These are phyloP conservation scores for Nigrospora sphaerica DNA, from an alignment of 2,329 filamentous ascomycete species.

Conservation along the genomic window DNA sequence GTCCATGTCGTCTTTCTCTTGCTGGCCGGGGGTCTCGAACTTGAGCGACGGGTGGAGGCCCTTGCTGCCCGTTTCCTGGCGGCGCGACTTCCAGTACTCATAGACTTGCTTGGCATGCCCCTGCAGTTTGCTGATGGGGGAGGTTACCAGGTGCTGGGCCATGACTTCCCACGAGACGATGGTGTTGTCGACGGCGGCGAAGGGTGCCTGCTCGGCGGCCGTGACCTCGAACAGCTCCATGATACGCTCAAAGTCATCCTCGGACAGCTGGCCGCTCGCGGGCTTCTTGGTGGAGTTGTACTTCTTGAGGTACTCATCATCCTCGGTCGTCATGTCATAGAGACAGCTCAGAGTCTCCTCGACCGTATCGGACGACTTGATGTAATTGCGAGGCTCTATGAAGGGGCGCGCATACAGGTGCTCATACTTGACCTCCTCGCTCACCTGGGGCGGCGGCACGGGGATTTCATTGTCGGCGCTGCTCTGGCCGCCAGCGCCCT, in stretches of 20 bases:
- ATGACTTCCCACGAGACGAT: constrained; percentile 72
- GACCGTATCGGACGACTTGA: constrained; percentile 95
- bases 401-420: constrained; percentile 75
- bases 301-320: constrained; percentile 75
- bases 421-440: constrained; percentile 72
- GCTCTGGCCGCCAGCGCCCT: constrained; percentile 42
- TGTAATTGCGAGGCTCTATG: constrained; percentile 83
- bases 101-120: constrained; percentile 71
- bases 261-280: constrained; percentile 60
- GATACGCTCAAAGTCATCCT: constrained; percentile 87
- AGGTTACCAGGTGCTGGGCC: constrained; percentile 56
- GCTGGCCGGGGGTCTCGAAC: constrained; percentile 70
- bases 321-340: constrained; percentile 93
- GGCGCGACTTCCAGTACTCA: constrained; percentile 77
- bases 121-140: constrained; percentile 38
- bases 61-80: constrained; percentile 60
- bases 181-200: constrained; percentile 82
- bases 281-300: constrained; percentile 76
- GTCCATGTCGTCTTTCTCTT: constrained; percentile 91
- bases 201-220: constrained; percentile 76
- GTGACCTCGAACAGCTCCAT: constrained; percentile 95
- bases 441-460: constrained; percentile 57
- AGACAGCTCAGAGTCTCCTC: constrained; percentile 86
- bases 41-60: constrained; percentile 74
- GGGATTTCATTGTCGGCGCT: constrained; percentile 54